Evolutionary conservation across 495 filamentous ascomycete genomes (phyloP).

Genomic region (Daldinia loculata): DNA sequence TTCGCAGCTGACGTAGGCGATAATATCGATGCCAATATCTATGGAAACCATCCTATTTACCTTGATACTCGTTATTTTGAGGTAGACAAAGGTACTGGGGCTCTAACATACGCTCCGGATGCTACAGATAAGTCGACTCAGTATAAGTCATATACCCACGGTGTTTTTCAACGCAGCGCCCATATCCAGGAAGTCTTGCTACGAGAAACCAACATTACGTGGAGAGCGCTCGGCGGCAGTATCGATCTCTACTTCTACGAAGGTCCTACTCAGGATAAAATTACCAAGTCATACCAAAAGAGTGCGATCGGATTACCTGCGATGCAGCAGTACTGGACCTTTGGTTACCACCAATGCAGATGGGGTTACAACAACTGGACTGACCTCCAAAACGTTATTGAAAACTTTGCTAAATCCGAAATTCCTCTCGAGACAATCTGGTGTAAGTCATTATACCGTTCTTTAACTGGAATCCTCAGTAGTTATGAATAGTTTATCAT

Average conservation of each 20-base stretch:
- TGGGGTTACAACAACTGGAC: conserved; percentile 84
- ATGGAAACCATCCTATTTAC: conserved; percentile 85
- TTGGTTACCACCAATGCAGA: conserved; percentile 86
- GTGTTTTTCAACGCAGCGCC: conserved; percentile 81
- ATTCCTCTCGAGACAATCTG: conserved; percentile 88
- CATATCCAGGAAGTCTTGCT: conserved; percentile 82
- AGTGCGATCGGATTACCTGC: conserved; percentile 74
- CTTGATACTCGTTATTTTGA: conserved; percentile 79
- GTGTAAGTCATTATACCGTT: conserved; percentile 48
- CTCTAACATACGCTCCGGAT: conserved; percentile 61
- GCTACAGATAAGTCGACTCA: conserved; percentile 60
- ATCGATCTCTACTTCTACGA: conserved; percentile 86
- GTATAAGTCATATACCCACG: conserved; percentile 77
- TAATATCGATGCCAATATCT: conserved; percentile 75
- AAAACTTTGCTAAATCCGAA: conserved; percentile 72
- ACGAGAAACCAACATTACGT: conserved; percentile 71
- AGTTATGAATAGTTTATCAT: background rate
- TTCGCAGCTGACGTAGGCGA: conserved; percentile 75
- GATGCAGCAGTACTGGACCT: conserved; percentile 90
- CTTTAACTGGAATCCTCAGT: background rate
- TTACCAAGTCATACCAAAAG: conserved; percentile 74
- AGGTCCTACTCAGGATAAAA: conserved; percentile 74
- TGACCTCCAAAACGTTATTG: conserved; percentile 76
- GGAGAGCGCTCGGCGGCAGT: conserved; percentile 80
- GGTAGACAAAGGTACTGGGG: conserved; percentile 58